phyloP scores from a whole-genome alignment of 768 basidiomycete species.

The Porpolomopsis calyptriformis region DNA sequence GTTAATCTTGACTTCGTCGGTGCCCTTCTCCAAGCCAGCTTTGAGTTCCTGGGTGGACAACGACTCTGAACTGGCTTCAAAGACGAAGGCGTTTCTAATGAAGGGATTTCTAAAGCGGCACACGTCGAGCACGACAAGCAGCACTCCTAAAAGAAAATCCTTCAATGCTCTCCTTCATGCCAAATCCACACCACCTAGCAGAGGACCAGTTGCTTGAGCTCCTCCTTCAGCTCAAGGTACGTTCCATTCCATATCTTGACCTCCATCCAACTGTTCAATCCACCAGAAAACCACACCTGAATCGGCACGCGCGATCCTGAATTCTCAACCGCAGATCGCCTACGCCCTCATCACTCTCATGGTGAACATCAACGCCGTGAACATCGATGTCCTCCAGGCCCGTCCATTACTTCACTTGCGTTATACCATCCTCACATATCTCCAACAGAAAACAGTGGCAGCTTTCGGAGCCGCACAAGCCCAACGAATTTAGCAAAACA shows the following conservation, averaged over 20 bases:
- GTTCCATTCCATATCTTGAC: neutral
- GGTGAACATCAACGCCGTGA: slow-evolving; percentile 67
- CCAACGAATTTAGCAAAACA: slow-evolving; percentile 18
- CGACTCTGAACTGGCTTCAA: slow-evolving; percentile 60
- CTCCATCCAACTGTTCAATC: neutral
- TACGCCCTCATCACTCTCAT: slow-evolving; percentile 69
- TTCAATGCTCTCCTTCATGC: slow-evolving; percentile 27
- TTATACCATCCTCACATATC: neutral
- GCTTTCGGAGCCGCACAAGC: slow-evolving; percentile 30
- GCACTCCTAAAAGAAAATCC: too few species aligned
- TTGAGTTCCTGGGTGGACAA: slow-evolving; percentile 78
- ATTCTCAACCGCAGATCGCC: slow-evolving; percentile 63
- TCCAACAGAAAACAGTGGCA: slow-evolving; percentile 49
- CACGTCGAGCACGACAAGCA: neutral
- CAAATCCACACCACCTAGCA: slow-evolving; percentile 35
- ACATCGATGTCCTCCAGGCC: slow-evolving; percentile 69
- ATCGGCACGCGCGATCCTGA: slow-evolving; percentile 58
- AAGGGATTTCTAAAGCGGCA: slow-evolving; percentile 15
- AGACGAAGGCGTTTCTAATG: slow-evolving; percentile 54
- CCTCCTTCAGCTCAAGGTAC: slow-evolving; percentile 63
- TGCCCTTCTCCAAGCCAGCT: slow-evolving; percentile 81
- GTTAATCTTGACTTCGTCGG: slow-evolving; percentile 94
- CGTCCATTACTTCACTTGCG: slow-evolving; percentile 7
- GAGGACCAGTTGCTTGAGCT: slow-evolving; percentile 65
- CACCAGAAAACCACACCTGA: slow-evolving; percentile 62